phyloP scores from a whole-genome alignment of 495 filamentous ascomycete species.

The Cetradonia linearis region DNA sequence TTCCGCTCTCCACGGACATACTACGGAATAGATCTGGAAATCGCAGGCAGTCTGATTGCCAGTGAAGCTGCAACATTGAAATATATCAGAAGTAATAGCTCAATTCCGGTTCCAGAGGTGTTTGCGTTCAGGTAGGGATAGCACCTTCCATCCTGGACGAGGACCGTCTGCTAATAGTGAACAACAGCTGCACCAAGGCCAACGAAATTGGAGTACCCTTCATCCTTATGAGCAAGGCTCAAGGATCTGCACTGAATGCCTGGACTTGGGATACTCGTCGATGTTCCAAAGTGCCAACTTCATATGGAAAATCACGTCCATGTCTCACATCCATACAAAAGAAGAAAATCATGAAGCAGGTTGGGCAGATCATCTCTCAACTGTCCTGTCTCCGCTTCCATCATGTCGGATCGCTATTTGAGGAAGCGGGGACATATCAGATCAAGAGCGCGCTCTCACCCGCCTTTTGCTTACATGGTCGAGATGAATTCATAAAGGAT shows the following conservation, averaged over 20 bases:
- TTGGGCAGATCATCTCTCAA: not conserved
- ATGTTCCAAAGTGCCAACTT: not conserved
- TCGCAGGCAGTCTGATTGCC: not conserved
- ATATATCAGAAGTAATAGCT: not conserved
- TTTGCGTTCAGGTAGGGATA: not conserved
- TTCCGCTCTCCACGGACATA: not conserved
- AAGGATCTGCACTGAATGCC: constrained; percentile 20
- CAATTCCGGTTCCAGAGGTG: not conserved
- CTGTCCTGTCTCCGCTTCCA: not conserved
- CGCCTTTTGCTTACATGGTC: not conserved
- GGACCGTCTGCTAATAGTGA: too few species aligned
- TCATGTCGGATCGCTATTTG: not conserved
- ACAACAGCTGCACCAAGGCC: constrained; percentile 9
- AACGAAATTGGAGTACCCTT: constrained; percentile 26
- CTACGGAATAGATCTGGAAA: not conserved
- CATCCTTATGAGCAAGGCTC: constrained; percentile 28
- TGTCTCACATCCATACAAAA: not conserved
- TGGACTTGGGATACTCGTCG: not conserved
- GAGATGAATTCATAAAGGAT: not conserved
- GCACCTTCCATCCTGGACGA: too few species aligned
- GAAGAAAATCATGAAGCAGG: not conserved
- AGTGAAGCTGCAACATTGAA: not conserved
- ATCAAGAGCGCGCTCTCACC: not conserved
- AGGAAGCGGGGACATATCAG: not conserved
- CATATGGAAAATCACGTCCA: not conserved